Conservation (phyloP, 331 rosid genomes). For the Quercus tomentella region DNA sequence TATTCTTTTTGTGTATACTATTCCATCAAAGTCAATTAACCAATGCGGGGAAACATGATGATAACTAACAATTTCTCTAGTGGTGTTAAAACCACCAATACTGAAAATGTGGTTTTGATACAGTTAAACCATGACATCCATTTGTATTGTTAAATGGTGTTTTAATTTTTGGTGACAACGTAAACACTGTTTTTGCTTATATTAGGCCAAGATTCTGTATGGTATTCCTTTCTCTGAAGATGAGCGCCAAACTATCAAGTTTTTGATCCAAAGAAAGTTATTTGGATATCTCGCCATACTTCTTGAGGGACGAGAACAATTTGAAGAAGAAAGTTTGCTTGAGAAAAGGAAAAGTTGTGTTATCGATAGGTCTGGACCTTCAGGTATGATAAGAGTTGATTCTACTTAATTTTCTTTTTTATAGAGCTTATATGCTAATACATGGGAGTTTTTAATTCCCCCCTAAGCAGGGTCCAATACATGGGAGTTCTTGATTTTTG, state of each 20-base stretch:
- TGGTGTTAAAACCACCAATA: neutral
- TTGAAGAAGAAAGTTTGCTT: constrained; percentile 69
- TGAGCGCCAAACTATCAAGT: constrained; percentile 61
- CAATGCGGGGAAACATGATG: neutral
- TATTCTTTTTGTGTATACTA: neutral
- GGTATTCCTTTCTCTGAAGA: constrained; percentile 67
- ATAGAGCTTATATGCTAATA: neutral
- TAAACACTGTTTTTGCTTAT: constrained; percentile 20
- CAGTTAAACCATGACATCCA: neutral
- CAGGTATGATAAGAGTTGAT: constrained; percentile 37
- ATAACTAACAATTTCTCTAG: neutral
- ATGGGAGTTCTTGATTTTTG: too few relatives aligned
- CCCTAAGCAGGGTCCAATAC: too few relatives aligned
- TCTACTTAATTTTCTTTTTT: neutral
- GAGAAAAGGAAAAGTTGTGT: constrained; percentile 30
- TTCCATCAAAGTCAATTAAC: neutral
- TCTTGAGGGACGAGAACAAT: constrained; percentile 64
- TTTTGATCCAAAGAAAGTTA: constrained; percentile 67
- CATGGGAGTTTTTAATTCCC: too few relatives aligned
- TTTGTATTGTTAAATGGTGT: neutral
- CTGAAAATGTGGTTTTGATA: neutral
- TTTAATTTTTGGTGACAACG: constrained; percentile 14
- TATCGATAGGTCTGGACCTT: constrained; percentile 41
- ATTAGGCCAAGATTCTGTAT: constrained; percentile 68
- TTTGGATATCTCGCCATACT: constrained; percentile 57